Base-by-base conservation (phyloP, 352 stramenopile species). In the Blastocystis sp. region DNA sequence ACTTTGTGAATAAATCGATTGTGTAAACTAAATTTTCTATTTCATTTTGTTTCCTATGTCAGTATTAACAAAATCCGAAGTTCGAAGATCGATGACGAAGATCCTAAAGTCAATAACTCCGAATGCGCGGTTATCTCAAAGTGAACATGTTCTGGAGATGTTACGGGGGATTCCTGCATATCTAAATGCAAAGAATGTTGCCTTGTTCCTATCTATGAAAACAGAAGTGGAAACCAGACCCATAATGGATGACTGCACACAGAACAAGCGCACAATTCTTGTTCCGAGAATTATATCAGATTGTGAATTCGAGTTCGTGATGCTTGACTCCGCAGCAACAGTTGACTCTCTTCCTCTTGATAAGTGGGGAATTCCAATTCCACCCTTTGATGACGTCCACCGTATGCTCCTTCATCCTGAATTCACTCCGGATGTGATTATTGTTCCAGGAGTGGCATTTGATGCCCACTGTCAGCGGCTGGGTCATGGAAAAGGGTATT, bases 371-470 rank as follows among this genome's bases (percentile, higher is more conserved):
- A 89, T 89, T 19, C 78, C 78, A 19, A 89, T 89, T 24, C 78
- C 78, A 22, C 40, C 24, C 13, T 64, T 56, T 27, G 33, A 89
- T 35, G 78, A 89, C 24, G 56, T 15, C 2, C 24, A 62, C 24
- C 60, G 66, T 22, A 62, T 89, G 54, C 7, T 76, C 24, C 27
- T 77, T 56, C 78, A 89, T 57, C 78, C 78, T 15, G 78, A 89
- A 78, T 64, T n/a, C 13, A 78, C 60, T 51, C 78, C 66, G 19
- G 78, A 89, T 42, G 37, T 89, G 44, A 89, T 89, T 30, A 89
- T 89, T 48, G 78, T 89, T 89, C 78, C 78, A 35, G 78, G 78
- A 42, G 78, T 89, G 15, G 78, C 78, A 2, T 89, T 89, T 89
- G 78, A 89, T 89, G 11, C 54, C 37, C 7, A 78, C 3, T 89